Conservation (phyloP, 164 flowering plant species). For the Tetrastigma voinierianum region DNA sequence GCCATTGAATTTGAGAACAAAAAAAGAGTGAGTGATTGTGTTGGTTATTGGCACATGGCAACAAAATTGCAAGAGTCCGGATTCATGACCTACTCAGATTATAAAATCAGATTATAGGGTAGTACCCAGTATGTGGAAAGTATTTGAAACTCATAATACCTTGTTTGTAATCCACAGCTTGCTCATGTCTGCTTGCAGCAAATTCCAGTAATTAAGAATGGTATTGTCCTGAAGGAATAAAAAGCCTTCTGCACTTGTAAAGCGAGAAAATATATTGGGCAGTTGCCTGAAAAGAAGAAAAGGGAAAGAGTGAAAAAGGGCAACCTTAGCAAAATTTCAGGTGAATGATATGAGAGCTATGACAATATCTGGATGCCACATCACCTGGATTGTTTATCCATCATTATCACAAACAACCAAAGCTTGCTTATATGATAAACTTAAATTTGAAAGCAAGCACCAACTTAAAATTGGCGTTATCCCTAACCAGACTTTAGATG, state of each 20-base stretch:
- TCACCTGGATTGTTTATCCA: neutral
- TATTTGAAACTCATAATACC: conserved; percentile 38
- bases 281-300: conserved; percentile 48
- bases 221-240: conserved; percentile 90
- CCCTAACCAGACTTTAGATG: neutral
- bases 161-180: conserved; percentile 93
- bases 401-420: conserved; percentile 1
- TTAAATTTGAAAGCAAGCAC: conserved; percentile 1
- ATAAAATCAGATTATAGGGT: no score
- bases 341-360: neutral
- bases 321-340: neutral
- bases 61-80: neutral
- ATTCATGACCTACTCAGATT: conserved; percentile 2
- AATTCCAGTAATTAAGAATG: conserved; percentile 95
- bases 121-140: neutral
- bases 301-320: no score
- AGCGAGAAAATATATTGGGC: conserved; percentile 69
- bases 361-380: neutral
- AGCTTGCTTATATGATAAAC: neutral
- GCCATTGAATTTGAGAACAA: conserved; percentile 3
- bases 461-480: conserved; percentile 3
- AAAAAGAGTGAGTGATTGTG: conserved; percentile 3
- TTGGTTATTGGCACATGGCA: neutral
- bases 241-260: conserved; percentile 88
- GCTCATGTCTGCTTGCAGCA: conserved; percentile 81